Evolutionary conservation across 805 yeast species (phyloP).

Genomic region (Candida morakotiae): DNA sequence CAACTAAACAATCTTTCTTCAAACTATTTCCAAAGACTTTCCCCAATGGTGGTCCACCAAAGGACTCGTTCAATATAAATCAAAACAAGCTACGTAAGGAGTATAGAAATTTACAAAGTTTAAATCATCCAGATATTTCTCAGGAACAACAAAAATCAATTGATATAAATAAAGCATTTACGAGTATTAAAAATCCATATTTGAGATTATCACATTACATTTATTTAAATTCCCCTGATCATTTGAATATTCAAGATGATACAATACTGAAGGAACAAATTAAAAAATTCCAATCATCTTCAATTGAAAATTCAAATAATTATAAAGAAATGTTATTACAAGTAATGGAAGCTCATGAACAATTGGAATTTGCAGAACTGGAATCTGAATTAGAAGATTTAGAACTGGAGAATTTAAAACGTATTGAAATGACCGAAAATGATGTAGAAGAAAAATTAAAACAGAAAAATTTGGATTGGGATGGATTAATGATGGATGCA

Average conservation of each 20-base stretch:
- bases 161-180: conserved; percentile 71
- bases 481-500: conserved; percentile 59
- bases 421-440: conserved; percentile 47
- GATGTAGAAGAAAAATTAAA: conserved; percentile 45
- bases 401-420: conserved; percentile 50
- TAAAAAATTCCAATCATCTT: conserved; percentile 33
- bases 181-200: conserved; percentile 66
- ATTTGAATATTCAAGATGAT: conserved; percentile 56
- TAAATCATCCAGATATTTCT: conserved; percentile 76
- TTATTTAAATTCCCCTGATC: conserved; percentile 30
- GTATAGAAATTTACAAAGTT: conserved; percentile 67
- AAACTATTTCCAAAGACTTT: conserved; percentile 73
- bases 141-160: conserved; percentile 42
- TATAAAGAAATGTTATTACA: conserved; percentile 63
- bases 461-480: conserved; percentile 41
- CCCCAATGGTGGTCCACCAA: conserved; percentile 61
- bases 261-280: conserved; percentile 42
- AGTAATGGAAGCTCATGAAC: conserved; percentile 82
- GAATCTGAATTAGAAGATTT: conserved; percentile 56
- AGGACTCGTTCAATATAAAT: conserved; percentile 57
- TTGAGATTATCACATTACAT: conserved; percentile 44
- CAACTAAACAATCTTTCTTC: conserved; percentile 38
- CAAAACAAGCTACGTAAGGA: conserved; percentile 60
- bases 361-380: conserved; percentile 59
- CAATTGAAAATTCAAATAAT: conserved; percentile 27